Conservation (phyloP, 2,329 filamentous ascomycete genomes). For the Neonectria magnoliae region DNA sequence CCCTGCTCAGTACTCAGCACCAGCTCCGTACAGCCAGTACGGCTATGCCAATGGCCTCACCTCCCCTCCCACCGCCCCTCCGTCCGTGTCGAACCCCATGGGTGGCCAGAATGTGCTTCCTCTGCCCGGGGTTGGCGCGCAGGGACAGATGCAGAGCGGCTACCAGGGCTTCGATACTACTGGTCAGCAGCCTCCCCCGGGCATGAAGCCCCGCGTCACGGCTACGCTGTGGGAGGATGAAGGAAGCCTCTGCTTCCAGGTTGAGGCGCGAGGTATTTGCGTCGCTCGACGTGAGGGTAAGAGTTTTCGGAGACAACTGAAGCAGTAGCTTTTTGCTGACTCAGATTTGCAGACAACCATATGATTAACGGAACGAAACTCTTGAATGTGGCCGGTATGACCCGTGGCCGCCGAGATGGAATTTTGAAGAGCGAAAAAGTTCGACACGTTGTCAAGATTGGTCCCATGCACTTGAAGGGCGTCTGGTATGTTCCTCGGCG, state of each 20-base stretch:
- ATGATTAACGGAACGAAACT: conserved; percentile 99
- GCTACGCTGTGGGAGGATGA: conserved; percentile 99
- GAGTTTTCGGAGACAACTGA: conserved; percentile 32
- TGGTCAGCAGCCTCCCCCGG: conserved; percentile 90
- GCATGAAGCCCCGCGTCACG: conserved; percentile 96
- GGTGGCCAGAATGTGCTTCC: conserved; percentile 72
- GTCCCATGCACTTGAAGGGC: conserved; percentile 98
- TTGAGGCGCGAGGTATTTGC: conserved; percentile 95
- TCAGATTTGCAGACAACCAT: conserved; percentile 77
- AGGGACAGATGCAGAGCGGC: conserved; percentile 61
- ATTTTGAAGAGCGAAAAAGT: conserved; percentile 98
- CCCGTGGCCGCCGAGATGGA: conserved; percentile 90
- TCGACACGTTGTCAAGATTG: conserved; percentile 97
- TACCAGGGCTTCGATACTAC: conserved; percentile 80
- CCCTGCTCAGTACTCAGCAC: conserved; percentile 74
- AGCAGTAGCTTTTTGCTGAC: conserved; percentile 13
- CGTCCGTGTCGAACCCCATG: conserved; percentile 77
- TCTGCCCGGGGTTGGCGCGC: conserved; percentile 68
- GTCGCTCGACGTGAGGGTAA: conserved; percentile 92
- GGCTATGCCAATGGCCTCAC: conserved; percentile 80
- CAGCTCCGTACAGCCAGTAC: conserved; percentile 72
- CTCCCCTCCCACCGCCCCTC: conserved; percentile 77
- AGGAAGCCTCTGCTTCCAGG: conserved; percentile 96
- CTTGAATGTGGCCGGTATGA: conserved; percentile 98
- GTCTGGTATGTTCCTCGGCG: conserved; percentile 77